Conservation (phyloP, 768 basidiomycete genomes). For the Rhodocollybia butyracea region DNA sequence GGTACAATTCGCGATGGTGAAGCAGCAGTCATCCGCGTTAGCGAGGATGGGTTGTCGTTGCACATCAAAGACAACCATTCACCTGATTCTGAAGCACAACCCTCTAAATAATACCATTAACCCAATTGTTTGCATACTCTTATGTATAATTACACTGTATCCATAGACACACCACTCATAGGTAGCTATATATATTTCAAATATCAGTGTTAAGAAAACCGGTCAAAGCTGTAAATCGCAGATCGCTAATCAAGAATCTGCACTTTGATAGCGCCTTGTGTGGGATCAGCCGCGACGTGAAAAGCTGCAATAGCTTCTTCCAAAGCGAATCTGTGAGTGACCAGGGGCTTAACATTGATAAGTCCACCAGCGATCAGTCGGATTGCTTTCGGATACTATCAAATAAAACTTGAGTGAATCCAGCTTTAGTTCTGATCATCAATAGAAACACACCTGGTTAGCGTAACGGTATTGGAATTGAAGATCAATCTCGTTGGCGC, state of each 20-base stretch:
- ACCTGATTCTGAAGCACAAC: slow-evolving; percentile 30
- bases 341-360: slow-evolving; percentile 70
- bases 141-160: too few relatives aligned
- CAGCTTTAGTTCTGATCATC: not conserved
- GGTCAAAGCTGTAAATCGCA: too few relatives aligned
- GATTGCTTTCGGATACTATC: slow-evolving; percentile 80
- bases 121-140: too few relatives aligned
- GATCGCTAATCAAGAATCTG: too few relatives aligned
- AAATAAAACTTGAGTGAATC: not conserved
- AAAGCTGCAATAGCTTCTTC: slow-evolving; percentile 78
- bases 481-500: slow-evolving; percentile 67
- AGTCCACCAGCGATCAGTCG: slow-evolving; percentile 74
- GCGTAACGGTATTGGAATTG: slow-evolving; percentile 69
- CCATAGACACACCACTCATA: too few relatives aligned
- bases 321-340: slow-evolving; percentile 73
- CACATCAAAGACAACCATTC: slow-evolving; percentile 63
- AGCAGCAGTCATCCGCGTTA: slow-evolving; percentile 52
- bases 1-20: slow-evolving; percentile 78
- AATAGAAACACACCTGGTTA: slow-evolving; percentile 41
- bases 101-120: too few relatives aligned
- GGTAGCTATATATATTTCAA: too few relatives aligned
- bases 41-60: slow-evolving; percentile 37
- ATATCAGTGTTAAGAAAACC: too few relatives aligned
- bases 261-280: slow-evolving; percentile 68
- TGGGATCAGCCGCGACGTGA: slow-evolving; percentile 66